phyloP scores from a whole-genome alignment of 2,329 filamentous ascomycete species.

The Ascochyta viciae-villosae region DNA sequence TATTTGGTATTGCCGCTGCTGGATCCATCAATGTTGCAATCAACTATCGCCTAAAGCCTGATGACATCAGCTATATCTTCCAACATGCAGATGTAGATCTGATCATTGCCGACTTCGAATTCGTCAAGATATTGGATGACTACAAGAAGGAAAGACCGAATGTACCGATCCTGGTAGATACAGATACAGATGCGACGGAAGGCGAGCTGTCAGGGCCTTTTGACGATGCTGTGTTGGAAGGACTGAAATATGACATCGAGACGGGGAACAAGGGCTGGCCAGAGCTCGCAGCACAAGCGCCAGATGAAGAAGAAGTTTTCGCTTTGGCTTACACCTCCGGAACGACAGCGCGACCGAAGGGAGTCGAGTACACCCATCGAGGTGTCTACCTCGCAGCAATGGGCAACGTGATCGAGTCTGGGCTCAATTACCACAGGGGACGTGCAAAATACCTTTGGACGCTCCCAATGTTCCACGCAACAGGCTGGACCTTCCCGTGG shows the following conservation, averaged over 20 bases:
- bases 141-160: constrained; percentile 68
- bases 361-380: constrained; percentile 89
- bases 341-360: constrained; percentile 90
- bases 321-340: constrained; percentile 94
- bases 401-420: constrained; percentile 87
- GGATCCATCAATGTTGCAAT: constrained; percentile 78
- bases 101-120: constrained; percentile 89
- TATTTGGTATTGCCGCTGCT: constrained; percentile 85
- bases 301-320: constrained; percentile 80
- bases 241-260: constrained; percentile 73
- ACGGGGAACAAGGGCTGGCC: constrained; percentile 76
- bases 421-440: constrained; percentile 73
- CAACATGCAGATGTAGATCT: constrained; percentile 84
- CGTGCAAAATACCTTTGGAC: constrained; percentile 90
- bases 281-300: constrained; percentile 72
- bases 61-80: constrained; percentile 92
- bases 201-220: constrained; percentile 80
- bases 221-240: constrained; percentile 82
- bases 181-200: constrained; percentile 79
- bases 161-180: constrained; percentile 79
- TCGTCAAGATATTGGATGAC: constrained; percentile 69
- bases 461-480: constrained; percentile 81
- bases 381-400: constrained; percentile 85
- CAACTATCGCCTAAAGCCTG: constrained; percentile 78
- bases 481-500: constrained; percentile 88